Base-by-base conservation (phyloP, 2,329 filamentous ascomycete species). In the Alternaria sp. region DNA sequence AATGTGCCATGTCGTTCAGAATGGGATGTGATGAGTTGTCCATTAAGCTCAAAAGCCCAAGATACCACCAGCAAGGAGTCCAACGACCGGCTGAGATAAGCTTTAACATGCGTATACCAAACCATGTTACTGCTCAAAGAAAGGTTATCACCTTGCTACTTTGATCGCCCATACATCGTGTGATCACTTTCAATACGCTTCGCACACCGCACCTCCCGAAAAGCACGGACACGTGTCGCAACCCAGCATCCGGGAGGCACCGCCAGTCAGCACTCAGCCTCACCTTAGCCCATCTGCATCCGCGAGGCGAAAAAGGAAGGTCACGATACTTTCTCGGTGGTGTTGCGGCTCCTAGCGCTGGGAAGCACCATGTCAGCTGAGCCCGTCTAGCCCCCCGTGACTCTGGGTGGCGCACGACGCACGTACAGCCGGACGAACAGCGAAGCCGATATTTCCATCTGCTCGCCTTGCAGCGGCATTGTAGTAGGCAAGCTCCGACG, bases 301-400 rank as follows among this genome's bases (percentile, higher is more conserved):
- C 53, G 54, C 32, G 64, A 64, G 68, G 64, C 61, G 62, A 64
- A 66, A 67, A 62, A 61, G 66, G 64, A 66, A 70, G 67, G 73
- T 75, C 73, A 75, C 73, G 70, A 76, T 75, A 70, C 61, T 55
- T 36, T 39, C 36, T 66, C 63, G 57, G 62, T 66, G 68, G 68
- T 69, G 70, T 69, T 70, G 71, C 63, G 69, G 68, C 69, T 67
- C 59, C 59, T 66, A 64, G 67, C 57, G 64, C 62, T 58, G 63
- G 64, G 55, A 54, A 62, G 8, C 57, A 67, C 62, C 64, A 49
- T 67, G 71, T 71, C 69, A 70, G 60, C 53, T 63, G 66, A 68
- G 59, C 44, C 39, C 58, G 63, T 51, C 39, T 46, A 56, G 64
- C 65, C 65, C 74, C 74, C 59, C 63, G 72, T 75, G 74, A 75